Evolutionary conservation across 495 filamentous ascomycete species (phyloP).

Genomic region (Aspergillus coremiiformis): DNA sequence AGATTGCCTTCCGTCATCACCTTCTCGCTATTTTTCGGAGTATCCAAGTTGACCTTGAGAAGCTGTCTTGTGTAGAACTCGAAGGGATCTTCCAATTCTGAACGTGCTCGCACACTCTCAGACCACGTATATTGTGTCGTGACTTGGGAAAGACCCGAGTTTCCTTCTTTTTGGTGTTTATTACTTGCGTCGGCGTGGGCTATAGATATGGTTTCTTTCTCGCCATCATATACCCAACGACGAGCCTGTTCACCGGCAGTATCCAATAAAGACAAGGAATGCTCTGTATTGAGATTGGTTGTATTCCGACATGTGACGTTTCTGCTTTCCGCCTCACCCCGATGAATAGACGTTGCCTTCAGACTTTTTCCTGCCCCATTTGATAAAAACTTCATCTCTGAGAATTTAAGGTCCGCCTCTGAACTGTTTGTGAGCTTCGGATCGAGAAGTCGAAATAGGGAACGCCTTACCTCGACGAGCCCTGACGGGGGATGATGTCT

Average conservation of each 20-base stretch:
- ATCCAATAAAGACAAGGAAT: neutral
- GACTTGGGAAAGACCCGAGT: neutral
- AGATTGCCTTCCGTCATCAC: neutral
- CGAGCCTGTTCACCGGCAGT: neutral
- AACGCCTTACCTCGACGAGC: conserved; percentile 36
- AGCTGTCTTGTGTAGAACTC: conserved; percentile 15
- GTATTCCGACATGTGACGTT: neutral
- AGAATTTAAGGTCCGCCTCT: conserved; percentile 63
- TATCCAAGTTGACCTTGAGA: conserved; percentile 12
- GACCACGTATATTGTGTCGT: neutral
- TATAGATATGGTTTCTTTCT: neutral
- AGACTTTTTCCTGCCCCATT: neutral
- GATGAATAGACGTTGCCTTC: neutral
- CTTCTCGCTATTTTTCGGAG: neutral
- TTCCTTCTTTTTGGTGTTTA: neutral
- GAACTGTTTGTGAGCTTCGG: neutral
- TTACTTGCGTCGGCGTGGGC: neutral
- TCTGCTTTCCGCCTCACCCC: conserved; percentile 13
- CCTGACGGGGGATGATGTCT: conserved; percentile 50
- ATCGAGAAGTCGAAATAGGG: conserved; percentile 4
- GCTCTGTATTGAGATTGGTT: neutral
- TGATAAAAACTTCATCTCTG: conserved; percentile 56
- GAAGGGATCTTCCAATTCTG: conserved; percentile 5
- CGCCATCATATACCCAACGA: neutral
- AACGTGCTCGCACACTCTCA: neutral